Conservation (phyloP, 2,329 filamentous ascomycete species). For the Trichoderma guizhouense region DNA sequence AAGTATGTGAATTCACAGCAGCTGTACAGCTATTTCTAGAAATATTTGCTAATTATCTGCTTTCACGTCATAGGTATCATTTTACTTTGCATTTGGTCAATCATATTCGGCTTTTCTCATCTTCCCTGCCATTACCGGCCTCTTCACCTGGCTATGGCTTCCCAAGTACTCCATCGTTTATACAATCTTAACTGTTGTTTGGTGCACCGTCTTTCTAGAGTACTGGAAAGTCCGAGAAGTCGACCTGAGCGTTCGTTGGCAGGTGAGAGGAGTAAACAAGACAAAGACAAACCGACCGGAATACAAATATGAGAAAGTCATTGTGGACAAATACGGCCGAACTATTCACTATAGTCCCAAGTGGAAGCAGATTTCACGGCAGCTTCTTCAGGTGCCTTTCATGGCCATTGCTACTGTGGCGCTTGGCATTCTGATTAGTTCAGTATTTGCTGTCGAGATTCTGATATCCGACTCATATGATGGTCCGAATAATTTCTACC, state of each 20-base stretch:
- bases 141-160: slow-evolving; percentile 65
- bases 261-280: slow-evolving; percentile 63
- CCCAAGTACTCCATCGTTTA: slow-evolving; percentile 69
- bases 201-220: slow-evolving; percentile 72
- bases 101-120: slow-evolving; percentile 69
- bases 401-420: slow-evolving; percentile 55
- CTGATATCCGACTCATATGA: slow-evolving; percentile 72
- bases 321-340: slow-evolving; percentile 62
- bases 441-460: slow-evolving; percentile 70
- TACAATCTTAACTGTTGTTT: slow-evolving; percentile 62
- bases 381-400: slow-evolving; percentile 68
- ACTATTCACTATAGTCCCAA: slow-evolving; percentile 60
- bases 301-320: slow-evolving; percentile 60
- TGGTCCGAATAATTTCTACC: slow-evolving; percentile 62
- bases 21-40: not conserved
- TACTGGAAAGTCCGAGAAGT: slow-evolving; percentile 76
- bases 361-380: slow-evolving; percentile 61
- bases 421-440: slow-evolving; percentile 64
- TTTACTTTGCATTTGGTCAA: slow-evolving; percentile 81
- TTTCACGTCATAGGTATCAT: slow-evolving; percentile 53
- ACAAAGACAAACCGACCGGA: slow-evolving; percentile 64
- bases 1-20: slow-evolving; percentile 31
- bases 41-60: not conserved
- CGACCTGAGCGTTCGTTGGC: slow-evolving; percentile 70
- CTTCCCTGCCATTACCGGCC: slow-evolving; percentile 65